A percentile compares a stretch with the other conserved stretches of the same genome.
Conservation (phyloP, 257 asterid genomes). For the Plantago ovata region DNA sequence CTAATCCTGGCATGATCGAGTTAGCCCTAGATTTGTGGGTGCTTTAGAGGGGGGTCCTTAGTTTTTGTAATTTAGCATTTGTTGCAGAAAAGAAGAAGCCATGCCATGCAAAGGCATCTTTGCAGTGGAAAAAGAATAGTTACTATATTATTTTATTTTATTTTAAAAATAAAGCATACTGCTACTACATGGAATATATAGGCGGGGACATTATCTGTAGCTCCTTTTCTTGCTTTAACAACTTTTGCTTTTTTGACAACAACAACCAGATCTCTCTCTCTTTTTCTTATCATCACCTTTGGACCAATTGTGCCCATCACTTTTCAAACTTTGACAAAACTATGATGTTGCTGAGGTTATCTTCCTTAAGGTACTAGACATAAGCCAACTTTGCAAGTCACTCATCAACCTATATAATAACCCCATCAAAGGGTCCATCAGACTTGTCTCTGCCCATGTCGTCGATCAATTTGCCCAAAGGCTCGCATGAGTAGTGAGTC, state of each 20-base stretch:
- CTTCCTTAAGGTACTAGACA: too few relatives aligned
- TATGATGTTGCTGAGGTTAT: too few relatives aligned
- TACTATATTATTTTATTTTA: too few relatives aligned
- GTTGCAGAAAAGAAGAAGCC: slow-evolving; percentile 12
- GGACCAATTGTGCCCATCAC: slow-evolving; percentile 46
- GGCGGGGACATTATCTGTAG: slow-evolving; percentile 16
- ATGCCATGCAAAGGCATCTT: slow-evolving; percentile 50
- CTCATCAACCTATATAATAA: too few relatives aligned
- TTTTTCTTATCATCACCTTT: slow-evolving; percentile 30
- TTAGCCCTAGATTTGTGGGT: neutral
- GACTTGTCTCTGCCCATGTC: too few relatives aligned
- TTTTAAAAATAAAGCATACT: neutral
- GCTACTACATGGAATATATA: too few relatives aligned
- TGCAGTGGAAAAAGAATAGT: slow-evolving; percentile 13
- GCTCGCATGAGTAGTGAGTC: too few relatives aligned
- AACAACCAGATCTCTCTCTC: slow-evolving; percentile 33
- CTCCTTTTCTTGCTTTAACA: slow-evolving; percentile 32
- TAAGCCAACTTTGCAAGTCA: too few relatives aligned
- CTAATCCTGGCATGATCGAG: neutral
- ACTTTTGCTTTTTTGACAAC: slow-evolving; percentile 40
- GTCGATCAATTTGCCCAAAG: too few relatives aligned
- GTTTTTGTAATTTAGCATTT: slow-evolving; percentile 10
- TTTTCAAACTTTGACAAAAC: slow-evolving; percentile 34
- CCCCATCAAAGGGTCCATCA: too few relatives aligned
- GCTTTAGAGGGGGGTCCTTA: neutral